Evolutionary conservation across 2,329 filamentous ascomycete genomes (phyloP).

Genomic region (Aschersonia sp.): DNA sequence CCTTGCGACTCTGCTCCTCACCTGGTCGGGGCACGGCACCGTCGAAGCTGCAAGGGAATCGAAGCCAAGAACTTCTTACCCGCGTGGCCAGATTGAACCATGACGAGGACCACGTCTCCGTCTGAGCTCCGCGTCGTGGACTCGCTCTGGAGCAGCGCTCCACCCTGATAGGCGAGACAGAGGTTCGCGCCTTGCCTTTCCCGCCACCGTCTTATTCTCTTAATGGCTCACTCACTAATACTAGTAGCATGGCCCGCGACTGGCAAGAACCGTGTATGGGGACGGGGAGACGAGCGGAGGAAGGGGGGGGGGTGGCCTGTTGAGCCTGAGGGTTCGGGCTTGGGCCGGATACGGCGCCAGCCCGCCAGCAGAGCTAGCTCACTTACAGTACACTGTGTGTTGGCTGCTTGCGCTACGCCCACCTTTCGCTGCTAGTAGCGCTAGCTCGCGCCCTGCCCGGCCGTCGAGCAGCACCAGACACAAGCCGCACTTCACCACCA

Average conservation of each 20-base stretch:
- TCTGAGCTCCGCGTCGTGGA: conserved; percentile 1
- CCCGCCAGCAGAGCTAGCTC: too few species aligned
- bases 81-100: background rate
- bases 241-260: too few species aligned
- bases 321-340: too few species aligned
- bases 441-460: too few species aligned
- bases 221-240: background rate
- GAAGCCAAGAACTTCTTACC: conserved; percentile 1
- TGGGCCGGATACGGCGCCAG: too few species aligned
- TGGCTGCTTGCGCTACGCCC: conserved; percentile 1
- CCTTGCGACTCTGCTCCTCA: background rate
- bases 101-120: background rate
- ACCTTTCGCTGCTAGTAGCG: background rate
- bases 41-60: conserved; percentile 1
- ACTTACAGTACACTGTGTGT: background rate
- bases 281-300: too few species aligned
- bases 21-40: background rate
- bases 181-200: conserved; percentile 3
- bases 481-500: too few species aligned
- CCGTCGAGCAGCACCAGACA: too few species aligned
- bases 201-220: conserved; percentile 2
- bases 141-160: conserved; percentile 1
- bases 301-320: too few species aligned
- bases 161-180: conserved; percentile 4
- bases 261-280: too few species aligned